Conservation (phyloP, 495 filamentous ascomycete species). For the Penicillium pulvis region DNA sequence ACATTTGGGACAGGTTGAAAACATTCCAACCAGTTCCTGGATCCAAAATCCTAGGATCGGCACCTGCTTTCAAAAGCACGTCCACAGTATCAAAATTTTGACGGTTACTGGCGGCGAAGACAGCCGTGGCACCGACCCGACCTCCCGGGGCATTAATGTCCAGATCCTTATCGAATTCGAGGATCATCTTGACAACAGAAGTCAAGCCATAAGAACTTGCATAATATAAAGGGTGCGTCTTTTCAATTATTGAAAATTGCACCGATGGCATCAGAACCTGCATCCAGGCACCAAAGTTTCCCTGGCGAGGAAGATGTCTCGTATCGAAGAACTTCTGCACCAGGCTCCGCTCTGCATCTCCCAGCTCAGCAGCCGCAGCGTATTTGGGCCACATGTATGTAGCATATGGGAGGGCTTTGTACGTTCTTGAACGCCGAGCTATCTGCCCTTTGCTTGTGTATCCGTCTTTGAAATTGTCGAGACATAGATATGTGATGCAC, state of each 20-base stretch:
- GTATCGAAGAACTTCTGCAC: constrained; percentile 22
- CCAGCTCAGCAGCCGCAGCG: constrained; percentile 10
- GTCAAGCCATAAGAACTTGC: constrained; percentile 27
- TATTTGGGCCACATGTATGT: constrained; percentile 22
- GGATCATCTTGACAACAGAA: constrained; percentile 24
- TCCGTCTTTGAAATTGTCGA: constrained; percentile 23
- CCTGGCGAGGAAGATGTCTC: constrained; percentile 13
- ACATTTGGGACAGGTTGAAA: constrained; percentile 1
- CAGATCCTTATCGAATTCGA: constrained; percentile 18
- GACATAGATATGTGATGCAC: constrained; percentile 25
- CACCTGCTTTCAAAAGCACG: constrained; percentile 22
- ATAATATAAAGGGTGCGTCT: constrained; percentile 29
- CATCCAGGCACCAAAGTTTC: constrained; percentile 27
- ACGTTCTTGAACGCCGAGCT: not conserved
- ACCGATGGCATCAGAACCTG: constrained; percentile 10
- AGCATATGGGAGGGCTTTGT: constrained; percentile 19
- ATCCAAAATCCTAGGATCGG: constrained; percentile 23
- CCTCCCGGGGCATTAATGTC: constrained; percentile 28
- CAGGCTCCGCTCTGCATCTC: constrained; percentile 4
- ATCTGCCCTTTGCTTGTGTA: constrained; percentile 2
- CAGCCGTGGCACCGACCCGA: constrained; percentile 22
- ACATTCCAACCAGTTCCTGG: constrained; percentile 16
- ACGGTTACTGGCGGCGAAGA: constrained; percentile 23
- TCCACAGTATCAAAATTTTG: constrained; percentile 22
- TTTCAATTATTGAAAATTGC: constrained; percentile 14